Evolutionary conservation across 208 protist species (phyloP), one percentile per base, ranked within the genome.

Genomic region (Crithidia sp.): DNA sequence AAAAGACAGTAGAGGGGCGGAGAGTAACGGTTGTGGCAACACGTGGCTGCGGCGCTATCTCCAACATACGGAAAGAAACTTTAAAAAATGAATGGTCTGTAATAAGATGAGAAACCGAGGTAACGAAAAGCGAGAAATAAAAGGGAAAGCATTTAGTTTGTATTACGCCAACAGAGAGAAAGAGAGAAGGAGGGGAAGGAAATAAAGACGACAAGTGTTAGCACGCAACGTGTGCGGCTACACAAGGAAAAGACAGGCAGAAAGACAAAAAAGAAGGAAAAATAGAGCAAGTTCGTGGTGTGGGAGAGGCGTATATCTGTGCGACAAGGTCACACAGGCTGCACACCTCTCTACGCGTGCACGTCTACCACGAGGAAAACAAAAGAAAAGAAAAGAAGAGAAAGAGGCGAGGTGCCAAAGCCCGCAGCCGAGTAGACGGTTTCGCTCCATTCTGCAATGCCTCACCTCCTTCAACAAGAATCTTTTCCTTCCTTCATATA

Each of bases 181-280:
- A 28, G 28, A 28, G 28, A 1, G 28, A 28, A 28, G 28, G 28
- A 28, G 28, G 28, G 28, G 1, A 28, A 28, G 45, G 45, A 61
- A 61, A 61, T 45, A 45, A 45, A 2, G 5, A 44, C 10, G 36
- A 44, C 12, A 44, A 19, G 45, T 36, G 62, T 45, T 57, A 67
- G 12, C 50, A 12, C 37, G 49, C 62, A 67, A 67, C 62, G 62
- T 67, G 62, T 67, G 62, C 49, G 49, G 37, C 8, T 67, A 67
- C 45, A 40, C 62, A 45, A 12, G 6, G 19, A 53, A 50, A 53
- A 52, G 19, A 36, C 14, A 55, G 17, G 7, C 17, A 58, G 28
- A 28, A 28, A 28, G 28, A 28, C 1, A 28, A 28, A 28, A 28
- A 45, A 62, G 19, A 44, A 45, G 40, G 28, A 62, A 28, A 28